These are phyloP conservation scores for Trichoderma asperelloides DNA, from an alignment of 495 filamentous ascomycete genomes.

Conservation along the genomic window DNA sequence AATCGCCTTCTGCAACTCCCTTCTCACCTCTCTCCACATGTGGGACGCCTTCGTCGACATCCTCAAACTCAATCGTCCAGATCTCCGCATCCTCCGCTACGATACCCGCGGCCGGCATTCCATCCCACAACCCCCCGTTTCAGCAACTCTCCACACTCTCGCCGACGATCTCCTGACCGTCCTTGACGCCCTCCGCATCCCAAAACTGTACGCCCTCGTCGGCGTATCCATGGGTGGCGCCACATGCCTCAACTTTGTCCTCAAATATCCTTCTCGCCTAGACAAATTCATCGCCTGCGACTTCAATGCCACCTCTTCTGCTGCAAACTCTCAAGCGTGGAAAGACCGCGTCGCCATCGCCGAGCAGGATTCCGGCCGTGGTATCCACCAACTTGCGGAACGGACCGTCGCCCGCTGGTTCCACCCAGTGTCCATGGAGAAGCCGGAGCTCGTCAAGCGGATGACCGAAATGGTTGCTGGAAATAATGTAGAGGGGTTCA, in stretches of 20 bases:
- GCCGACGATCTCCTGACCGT: conserved; percentile 54
- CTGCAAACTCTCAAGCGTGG: conserved; percentile 68
- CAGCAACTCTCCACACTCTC: conserved; percentile 52
- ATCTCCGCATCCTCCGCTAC: conserved; percentile 64
- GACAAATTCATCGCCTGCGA: conserved; percentile 63
- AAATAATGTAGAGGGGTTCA: conserved; percentile 63
- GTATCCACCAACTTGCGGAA: conserved; percentile 51
- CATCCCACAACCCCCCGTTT: conserved; percentile 32
- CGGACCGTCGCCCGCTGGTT: conserved; percentile 70
- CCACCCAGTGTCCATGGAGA: conserved; percentile 45
- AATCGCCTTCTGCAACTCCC: conserved; percentile 65
- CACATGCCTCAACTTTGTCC: conserved; percentile 60
- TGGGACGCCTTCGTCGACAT: conserved; percentile 65
- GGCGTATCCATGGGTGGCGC: conserved; percentile 74
- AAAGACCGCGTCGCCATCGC: conserved; percentile 63
- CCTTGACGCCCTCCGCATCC: conserved; percentile 51
- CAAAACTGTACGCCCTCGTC: conserved; percentile 50
- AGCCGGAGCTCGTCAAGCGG: conserved; percentile 42
- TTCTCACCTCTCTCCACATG: conserved; percentile 63
- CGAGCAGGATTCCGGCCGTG: conserved; percentile 38
- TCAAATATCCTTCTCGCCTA: conserved; percentile 52
- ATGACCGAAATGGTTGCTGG: conserved; percentile 46
- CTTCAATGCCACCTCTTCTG: conserved; percentile 58
- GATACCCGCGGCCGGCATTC: conserved; percentile 55
- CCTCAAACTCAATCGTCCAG: conserved; percentile 45